Percentiles rank a stretch among this genome's conserved stretches.
Conservation (phyloP, 345 rosid species). For the Linum lewisii region DNA sequence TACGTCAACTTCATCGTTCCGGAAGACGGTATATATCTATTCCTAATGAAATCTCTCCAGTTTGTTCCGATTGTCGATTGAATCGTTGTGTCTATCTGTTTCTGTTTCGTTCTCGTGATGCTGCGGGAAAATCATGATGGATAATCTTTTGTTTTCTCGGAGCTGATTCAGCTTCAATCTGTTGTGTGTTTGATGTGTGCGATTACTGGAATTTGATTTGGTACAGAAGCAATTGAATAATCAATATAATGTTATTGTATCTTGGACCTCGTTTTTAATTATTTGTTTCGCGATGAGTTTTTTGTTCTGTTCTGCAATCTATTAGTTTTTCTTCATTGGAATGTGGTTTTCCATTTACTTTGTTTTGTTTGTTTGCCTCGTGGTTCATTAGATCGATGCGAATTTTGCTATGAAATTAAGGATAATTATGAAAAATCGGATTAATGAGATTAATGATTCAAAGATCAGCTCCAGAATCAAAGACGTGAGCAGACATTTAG, state of each 20-base stretch:
- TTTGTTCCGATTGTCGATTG: not conserved
- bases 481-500: too few relatives aligned
- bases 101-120: not conserved
- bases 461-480: too few relatives aligned
- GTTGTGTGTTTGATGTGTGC: not conserved
- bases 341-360: too few relatives aligned
- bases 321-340: not conserved
- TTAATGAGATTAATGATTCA: too few relatives aligned
- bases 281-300: not conserved
- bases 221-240: not conserved
- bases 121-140: not conserved
- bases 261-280: too few relatives aligned
- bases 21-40: slow-evolving; percentile 38
- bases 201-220: not conserved
- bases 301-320: not conserved
- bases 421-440: too few relatives aligned
- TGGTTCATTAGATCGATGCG: not conserved
- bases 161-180: not conserved
- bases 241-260: not conserved
- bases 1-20: slow-evolving; percentile 62
- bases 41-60: not conserved
- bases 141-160: not conserved
- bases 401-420: too few relatives aligned
- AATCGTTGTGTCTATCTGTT: not conserved
- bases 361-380: not conserved